Evolutionary conservation across 2,329 filamentous ascomycete genomes (phyloP).

Genomic region (Claviceps pazoutovae): DNA sequence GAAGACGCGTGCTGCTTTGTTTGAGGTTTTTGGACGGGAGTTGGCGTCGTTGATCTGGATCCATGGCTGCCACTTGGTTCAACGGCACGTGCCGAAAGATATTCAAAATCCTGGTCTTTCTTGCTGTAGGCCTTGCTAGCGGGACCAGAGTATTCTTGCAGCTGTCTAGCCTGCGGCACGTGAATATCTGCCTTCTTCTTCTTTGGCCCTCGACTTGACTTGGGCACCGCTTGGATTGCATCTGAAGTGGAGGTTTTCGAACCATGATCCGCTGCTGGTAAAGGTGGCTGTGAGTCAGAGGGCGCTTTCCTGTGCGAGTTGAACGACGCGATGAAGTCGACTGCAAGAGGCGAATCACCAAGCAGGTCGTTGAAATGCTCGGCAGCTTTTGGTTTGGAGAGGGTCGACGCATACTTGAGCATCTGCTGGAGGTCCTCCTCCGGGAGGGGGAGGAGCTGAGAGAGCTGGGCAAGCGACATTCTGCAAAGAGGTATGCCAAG

Average conservation of each 20-base stretch:
- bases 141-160: conserved; percentile 48
- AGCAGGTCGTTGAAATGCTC: conserved; percentile 80
- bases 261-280: conserved; percentile 4
- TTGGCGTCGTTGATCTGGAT: conserved; percentile 23
- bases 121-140: conserved; percentile 63
- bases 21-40: conserved; percentile 17
- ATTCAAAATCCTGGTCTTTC: conserved; percentile 54
- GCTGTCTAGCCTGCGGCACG: conserved; percentile 46
- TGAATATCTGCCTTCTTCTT: conserved; percentile 51
- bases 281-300: conserved; percentile 1
- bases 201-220: conserved; percentile 28
- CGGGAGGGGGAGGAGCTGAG: conserved; percentile 69
- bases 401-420: conserved; percentile 62
- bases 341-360: conserved; percentile 63
- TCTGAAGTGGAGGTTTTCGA: conserved; percentile 7
- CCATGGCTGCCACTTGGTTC: conserved; percentile 24
- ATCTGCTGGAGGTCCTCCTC: conserved; percentile 74
- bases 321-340: conserved; percentile 70
- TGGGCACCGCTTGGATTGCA: conserved; percentile 32
- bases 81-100: conserved; percentile 43
- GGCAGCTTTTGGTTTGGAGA: conserved; percentile 64
- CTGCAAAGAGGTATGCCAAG: neutral
- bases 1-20: conserved; percentile 42
- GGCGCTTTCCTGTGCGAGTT: conserved; percentile 49
- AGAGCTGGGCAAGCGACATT: conserved; percentile 55